Base-by-base conservation (phyloP, 495 filamentous ascomycete genomes). In the Collariella sp. region DNA sequence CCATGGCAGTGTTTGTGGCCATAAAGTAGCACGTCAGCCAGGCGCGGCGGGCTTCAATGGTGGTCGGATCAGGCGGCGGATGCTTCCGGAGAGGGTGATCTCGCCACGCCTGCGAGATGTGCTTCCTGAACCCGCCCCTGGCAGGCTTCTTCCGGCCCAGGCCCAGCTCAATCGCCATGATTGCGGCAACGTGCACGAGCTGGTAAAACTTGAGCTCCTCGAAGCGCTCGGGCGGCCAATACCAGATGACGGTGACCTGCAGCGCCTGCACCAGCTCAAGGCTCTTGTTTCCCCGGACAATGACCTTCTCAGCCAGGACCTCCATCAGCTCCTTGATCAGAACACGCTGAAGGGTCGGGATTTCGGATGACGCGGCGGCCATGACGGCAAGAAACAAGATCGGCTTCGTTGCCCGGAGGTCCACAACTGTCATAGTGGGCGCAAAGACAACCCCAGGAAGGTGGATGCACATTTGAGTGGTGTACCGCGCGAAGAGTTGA, bases 191-290 rank as follows among this genome's bases (percentile, higher is more conserved):
- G 61, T 96, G 87, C 23, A 88, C 82, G 49, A 94, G 74, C 68
- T 91, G 87, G 67, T 94, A 94, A 64, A 91, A 95, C 62, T 93
- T 94, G 58, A 93, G 77, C 69, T 96, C 87, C 53, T 95, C 89
- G 45, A 83, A 86, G 50, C 84, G 76, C 49, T 91, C 85, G 2
- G 90, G 89, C 16, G 88, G 86, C 58, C 80, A 83, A 60, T 96
- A 96, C 87, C 88, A 95, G 22, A 85, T 76, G 15, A 80, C 79
- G 23, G 75, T 72, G 19, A 95, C 71, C 33, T 88, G 73, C 11
- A 96, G 67, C 1, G 88, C 81, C 70, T 97, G 91, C 11, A 95
- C 80, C 1, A 97, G 69, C 61, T 97, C 91, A 11, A 97, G 70
- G 7, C 79, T 86, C 70, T 96, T 97, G 50, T 89, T 84, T 12